Base-by-base conservation (phyloP, 176 grass and related monocot genomes). In the Oryza rufipogon region DNA sequence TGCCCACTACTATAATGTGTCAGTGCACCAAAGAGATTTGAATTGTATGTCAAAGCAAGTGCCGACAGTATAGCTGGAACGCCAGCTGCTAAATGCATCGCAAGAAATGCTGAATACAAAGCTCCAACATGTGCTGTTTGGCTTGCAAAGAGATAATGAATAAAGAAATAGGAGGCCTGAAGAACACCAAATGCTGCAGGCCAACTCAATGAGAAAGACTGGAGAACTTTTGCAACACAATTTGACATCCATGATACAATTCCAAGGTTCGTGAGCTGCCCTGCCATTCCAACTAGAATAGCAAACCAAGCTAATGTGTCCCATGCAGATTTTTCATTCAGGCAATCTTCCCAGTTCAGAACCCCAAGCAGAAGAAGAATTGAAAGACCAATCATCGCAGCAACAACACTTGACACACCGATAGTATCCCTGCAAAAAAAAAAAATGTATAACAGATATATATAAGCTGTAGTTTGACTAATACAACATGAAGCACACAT, bases 261-360 rank as follows among this genome's bases (percentile, higher is more conserved):
- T 17, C 89, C 93, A 1, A 99, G 77, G 64, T 82, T 96, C 58
- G 91, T 94, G 56, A 96, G 91, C 82, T 96, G 96, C 56, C 93
- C 93, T 5, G 96, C 93, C 91, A 99, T 90, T 88, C 96, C 96
- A 56, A 99, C 96, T 80, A 99, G 86, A 86, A 99, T 90, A 71
- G 96, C 96, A 92, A 99, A 99, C 96, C 93, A 99, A 83, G 89
- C 89, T 73, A 99, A 90, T 42, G 93, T 99, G 87, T 99, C 96
- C 93, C 93, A 96, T 76, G 93, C 96, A 64, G 96, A 96, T 68
- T 96, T 99, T 86, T 99, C 96, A 86, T 85, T 94, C 77, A 99
- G 85, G 70, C 96, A 96, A 51, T 94, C 96, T 54, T 99, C 96
- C 96, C 93, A 99, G 63, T 95, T 86, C 64, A 96, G 80, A 66